phyloP scores from a whole-genome alignment of 768 basidiomycete species.

The Russula sp. region DNA sequence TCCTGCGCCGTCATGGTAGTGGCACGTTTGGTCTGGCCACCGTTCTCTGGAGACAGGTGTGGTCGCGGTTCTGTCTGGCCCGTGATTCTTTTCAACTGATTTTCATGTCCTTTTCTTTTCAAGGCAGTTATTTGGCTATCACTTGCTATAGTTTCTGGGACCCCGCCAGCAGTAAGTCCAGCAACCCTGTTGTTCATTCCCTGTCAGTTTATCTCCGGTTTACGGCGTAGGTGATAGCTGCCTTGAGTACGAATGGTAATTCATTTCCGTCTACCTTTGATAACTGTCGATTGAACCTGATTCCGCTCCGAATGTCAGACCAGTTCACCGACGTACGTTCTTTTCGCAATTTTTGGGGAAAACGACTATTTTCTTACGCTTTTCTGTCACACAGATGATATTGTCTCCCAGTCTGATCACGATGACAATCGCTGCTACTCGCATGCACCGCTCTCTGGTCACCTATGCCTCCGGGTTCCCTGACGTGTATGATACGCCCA shows the following conservation, averaged over 20 bases:
- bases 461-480: neutral
- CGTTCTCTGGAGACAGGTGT: conserved; percentile 5
- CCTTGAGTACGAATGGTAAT: neutral
- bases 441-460: neutral
- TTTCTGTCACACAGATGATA: neutral
- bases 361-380: neutral
- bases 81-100: neutral
- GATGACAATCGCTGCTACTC: neutral
- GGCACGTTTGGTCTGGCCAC: neutral
- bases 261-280: neutral
- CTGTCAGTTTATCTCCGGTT: neutral
- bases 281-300: neutral
- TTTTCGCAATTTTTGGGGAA: neutral
- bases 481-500: neutral
- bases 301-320: neutral
- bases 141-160: neutral
- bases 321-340: neutral
- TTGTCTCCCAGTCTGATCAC: neutral
- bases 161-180: neutral
- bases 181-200: neutral
- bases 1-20: neutral
- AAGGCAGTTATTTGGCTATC: conserved; percentile 9
- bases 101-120: neutral
- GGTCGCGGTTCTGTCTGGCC: neutral
- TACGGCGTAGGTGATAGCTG: neutral